A percentile compares a stretch with the other conserved stretches of the same genome.
Evolutionary conservation across 2,329 filamentous ascomycete genomes (phyloP).

Genomic region (Chalaropsis ovoidea): DNA sequence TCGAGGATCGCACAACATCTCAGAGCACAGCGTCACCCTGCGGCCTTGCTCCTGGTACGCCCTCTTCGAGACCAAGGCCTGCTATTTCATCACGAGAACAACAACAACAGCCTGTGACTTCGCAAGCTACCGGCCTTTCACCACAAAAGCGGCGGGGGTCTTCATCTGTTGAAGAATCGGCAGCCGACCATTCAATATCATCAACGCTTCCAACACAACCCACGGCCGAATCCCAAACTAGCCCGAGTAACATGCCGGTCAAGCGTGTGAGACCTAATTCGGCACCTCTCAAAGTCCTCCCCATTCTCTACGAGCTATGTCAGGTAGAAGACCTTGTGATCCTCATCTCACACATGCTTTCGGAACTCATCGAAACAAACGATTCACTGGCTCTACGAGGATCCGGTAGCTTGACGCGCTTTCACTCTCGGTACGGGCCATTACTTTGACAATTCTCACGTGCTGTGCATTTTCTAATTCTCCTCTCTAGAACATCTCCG

Average conservation of each 20-base stretch:
- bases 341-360: slow-evolving; percentile 87
- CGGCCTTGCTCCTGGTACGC: background rate
- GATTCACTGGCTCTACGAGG: slow-evolving; percentile 69
- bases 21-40: slow-evolving; percentile 3
- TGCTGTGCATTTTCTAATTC: slow-evolving; percentile 4
- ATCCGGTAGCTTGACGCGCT: slow-evolving; percentile 71
- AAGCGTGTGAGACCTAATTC: slow-evolving; percentile 47
- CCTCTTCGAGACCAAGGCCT: background rate
- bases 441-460: background rate
- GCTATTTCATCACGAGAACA: background rate
- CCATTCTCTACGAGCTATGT: slow-evolving; percentile 70
- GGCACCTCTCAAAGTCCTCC: slow-evolving; percentile 49
- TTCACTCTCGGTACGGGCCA: slow-evolving; percentile 69
- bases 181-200: background rate
- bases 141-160: slow-evolving; percentile 24
- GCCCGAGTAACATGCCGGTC: background rate
- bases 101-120: background rate
- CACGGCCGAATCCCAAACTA: slow-evolving; percentile 4
- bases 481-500: slow-evolving; percentile 49
- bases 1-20: slow-evolving; percentile 3
- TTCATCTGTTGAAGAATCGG: background rate
- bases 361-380: slow-evolving; percentile 88
- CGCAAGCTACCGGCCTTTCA: slow-evolving; percentile 16
- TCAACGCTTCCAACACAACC: slow-evolving; percentile 30
- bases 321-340: slow-evolving; percentile 77